phyloP scores from a whole-genome alignment of 768 basidiomycete species.

The Plicaturopsis crispa region DNA sequence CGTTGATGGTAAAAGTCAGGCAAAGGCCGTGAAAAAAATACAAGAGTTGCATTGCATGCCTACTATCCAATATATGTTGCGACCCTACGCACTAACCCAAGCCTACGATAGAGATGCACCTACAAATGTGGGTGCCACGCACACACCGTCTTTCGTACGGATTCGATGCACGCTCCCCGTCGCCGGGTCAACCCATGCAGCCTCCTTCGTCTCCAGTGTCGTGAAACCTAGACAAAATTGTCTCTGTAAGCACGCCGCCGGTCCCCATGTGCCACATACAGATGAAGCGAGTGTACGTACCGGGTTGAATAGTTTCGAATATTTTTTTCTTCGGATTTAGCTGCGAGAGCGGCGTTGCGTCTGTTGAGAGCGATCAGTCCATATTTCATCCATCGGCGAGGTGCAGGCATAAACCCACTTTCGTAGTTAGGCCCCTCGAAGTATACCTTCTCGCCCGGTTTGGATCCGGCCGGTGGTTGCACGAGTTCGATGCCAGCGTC shows the following conservation, averaged over 20 bases:
- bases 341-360: constrained; percentile 63
- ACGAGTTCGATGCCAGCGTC: constrained; percentile 89
- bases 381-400: too few relatives aligned
- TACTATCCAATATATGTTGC: too few relatives aligned
- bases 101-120: constrained; percentile 88
- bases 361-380: too few relatives aligned
- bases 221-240: constrained; percentile 56
- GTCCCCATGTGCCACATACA: constrained; percentile 1
- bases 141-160: constrained; percentile 78
- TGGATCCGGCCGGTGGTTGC: constrained; percentile 74
- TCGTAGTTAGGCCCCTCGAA: constrained; percentile 90
- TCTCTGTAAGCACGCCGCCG: background rate
- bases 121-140: constrained; percentile 70
- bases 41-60: too few relatives aligned
- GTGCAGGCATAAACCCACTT: constrained; percentile 40
- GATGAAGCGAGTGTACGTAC: constrained; percentile 26
- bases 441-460: constrained; percentile 91
- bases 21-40: too few relatives aligned
- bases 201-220: constrained; percentile 80
- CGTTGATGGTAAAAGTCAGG: too few relatives aligned
- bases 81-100: too few relatives aligned
- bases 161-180: constrained; percentile 80
- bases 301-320: constrained; percentile 94
- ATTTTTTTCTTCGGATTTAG: constrained; percentile 99
- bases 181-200: constrained; percentile 86